Conservation (phyloP, 148 eudicot genomes). For the Beta vulgaris region DNA sequence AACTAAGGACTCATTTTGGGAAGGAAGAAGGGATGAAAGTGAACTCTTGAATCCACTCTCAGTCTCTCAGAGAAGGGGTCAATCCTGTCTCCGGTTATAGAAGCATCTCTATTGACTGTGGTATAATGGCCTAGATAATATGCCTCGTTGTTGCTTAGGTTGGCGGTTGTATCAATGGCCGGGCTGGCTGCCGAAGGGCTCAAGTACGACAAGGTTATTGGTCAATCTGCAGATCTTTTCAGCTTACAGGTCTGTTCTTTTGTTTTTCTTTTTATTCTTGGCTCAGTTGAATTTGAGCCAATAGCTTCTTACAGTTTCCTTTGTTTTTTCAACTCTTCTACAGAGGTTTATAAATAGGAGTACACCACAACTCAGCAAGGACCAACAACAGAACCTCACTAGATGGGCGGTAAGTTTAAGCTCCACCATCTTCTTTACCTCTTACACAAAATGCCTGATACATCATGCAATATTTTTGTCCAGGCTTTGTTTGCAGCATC, state of each 20-base stretch:
- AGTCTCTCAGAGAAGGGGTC: not conserved
- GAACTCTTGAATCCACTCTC: not conserved
- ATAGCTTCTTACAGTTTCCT: not conserved
- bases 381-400: conserved; percentile 91
- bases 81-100: not conserved
- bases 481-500: conserved; percentile 87
- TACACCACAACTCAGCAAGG: conserved; percentile 68
- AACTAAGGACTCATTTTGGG: not conserved
- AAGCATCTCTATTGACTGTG: not conserved
- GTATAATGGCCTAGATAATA: not conserved
- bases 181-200: conserved; percentile 98
- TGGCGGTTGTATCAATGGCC: conserved; percentile 94
- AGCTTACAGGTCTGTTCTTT: conserved; percentile 65
- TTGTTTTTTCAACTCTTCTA: conserved; percentile 11
- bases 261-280: not conserved
- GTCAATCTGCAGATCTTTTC: conserved; percentile 98
- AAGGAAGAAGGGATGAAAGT: not conserved
- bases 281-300: conserved; percentile 10
- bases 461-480: not conserved
- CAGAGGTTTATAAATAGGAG: conserved; percentile 94
- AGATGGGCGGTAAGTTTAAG: conserved; percentile 95
- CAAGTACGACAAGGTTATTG: conserved; percentile 81
- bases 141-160: conserved; percentile 38
- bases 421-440: not conserved
- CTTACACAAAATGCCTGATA: not conserved